Evolutionary conservation across 129 eudicot species (phyloP).

Genomic region (Kitagawia praeruptora): DNA sequence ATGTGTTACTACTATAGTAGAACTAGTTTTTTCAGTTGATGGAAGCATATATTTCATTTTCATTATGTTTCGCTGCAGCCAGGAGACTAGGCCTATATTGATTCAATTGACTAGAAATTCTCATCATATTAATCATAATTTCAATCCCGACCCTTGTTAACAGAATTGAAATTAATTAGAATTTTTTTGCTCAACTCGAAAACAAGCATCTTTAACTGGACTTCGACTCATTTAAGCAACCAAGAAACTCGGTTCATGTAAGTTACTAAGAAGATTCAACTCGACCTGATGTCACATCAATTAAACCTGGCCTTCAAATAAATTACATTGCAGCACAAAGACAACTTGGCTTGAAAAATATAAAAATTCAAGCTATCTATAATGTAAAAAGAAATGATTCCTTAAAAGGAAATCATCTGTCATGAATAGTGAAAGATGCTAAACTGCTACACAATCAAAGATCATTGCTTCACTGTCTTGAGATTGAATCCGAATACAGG

Average conservation of each 20-base stretch:
- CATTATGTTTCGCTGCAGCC: too few species aligned
- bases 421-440: not conserved
- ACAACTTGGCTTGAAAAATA: not conserved
- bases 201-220: not conserved
- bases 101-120: too few species aligned
- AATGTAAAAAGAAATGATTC: not conserved
- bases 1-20: too few species aligned
- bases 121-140: too few species aligned
- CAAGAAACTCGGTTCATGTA: not conserved
- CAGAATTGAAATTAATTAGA: not conserved
- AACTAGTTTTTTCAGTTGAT: too few species aligned
- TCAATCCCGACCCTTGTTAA: not conserved
- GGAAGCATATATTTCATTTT: too few species aligned
- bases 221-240: not conserved
- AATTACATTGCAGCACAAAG: not conserved
- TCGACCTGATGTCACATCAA: not conserved
- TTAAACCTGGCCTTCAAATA: not conserved
- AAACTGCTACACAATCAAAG: not conserved
- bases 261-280: not conserved
- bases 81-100: too few species aligned
- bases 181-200: not conserved
- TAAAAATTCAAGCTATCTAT: not conserved
- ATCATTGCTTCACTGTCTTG: not conserved
- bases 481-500: not conserved
- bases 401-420: not conserved